Percentiles rank a stretch among this genome's conserved stretches.
phyloP scores from a whole-genome alignment of 331 rosid genomes.

The Quercus lobata region DNA sequence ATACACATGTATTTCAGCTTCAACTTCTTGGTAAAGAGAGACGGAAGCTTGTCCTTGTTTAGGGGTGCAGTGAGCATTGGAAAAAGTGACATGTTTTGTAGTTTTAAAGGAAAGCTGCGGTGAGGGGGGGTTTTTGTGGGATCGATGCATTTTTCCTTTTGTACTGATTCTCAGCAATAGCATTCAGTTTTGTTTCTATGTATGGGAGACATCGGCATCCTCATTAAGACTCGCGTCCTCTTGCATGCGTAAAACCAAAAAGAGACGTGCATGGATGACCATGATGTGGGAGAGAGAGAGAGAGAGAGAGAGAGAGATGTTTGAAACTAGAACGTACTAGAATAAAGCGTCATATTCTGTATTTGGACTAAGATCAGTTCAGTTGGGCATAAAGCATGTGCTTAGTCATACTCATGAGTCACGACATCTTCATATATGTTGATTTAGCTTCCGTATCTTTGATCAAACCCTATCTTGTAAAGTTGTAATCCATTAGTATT shows the following conservation, averaged over 20 bases:
- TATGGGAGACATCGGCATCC: slow-evolving; percentile 23
- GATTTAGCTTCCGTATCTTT: not conserved
- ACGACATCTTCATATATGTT: no score
- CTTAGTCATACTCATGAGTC: no score
- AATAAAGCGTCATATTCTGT: not conserved
- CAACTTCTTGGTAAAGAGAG: slow-evolving; percentile 5
- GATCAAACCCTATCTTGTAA: not conserved
- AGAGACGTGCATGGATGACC: slow-evolving; percentile 17
- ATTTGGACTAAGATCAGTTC: not conserved
- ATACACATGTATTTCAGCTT: not conserved
- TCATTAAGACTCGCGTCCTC: slow-evolving; percentile 34
- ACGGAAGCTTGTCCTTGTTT: not conserved
- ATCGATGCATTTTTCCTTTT: not conserved
- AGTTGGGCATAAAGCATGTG: no score
- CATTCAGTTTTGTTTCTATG: slow-evolving; percentile 37
- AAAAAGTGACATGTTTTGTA: slow-evolving; percentile 12
- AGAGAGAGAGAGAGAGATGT: not conserved
- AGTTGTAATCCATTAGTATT: not conserved
- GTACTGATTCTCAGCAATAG: slow-evolving; percentile 5
- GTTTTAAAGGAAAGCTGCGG: not conserved
- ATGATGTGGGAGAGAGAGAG: not conserved
- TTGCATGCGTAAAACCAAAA: slow-evolving; percentile 25
- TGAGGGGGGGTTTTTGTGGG: not conserved
- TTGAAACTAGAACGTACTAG: not conserved
- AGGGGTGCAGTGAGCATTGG: not conserved